Evolutionary conservation across 2,329 filamentous ascomycete genomes (phyloP), one percentile per base, ranked within the genome.

Genomic region (Aspergillus quadrilineatus): DNA sequence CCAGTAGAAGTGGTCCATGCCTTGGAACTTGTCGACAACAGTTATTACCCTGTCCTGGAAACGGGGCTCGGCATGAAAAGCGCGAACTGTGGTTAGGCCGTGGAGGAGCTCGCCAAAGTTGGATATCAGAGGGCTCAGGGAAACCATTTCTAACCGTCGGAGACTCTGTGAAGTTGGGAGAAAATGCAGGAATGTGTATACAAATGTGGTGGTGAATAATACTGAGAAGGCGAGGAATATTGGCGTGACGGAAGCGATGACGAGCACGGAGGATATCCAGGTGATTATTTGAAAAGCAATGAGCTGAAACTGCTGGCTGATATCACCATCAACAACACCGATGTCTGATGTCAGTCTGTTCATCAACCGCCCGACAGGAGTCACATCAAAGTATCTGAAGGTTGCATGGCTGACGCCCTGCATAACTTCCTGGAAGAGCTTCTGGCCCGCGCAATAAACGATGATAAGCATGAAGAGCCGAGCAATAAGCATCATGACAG

Each of bases 1-100:
- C 89, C 92, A 96, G 75, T 95, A 96, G 75, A 96, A 96, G 71
- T 97, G 92, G 66, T 97, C 92, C 82, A 96, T 94, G 69, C 91
- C 91, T 71, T 96, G 92, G 69, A 96, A 96, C 15, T 86, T 86
- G 67, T 96, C 92, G 0, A 92, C 91, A 0, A 92, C 91, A 2
- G 82, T 78, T 34, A 97, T 87, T 51, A 95, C 90, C 50, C 87
- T 83, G 60, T 86, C 83, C 67, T 95, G 90, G 67, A 96, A 96
- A 51, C 89, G 86, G 4, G 82, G 77, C 64, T 96, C 88, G 0
- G 88, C 90, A 48, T 83, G 85, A 69, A 95, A 93, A 0, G 92
- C 91, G 43, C 90, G 85, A 22, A 97, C 91, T 0, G 92, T 96
- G 0, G 89, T 91, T 7, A 97, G 77, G 0, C 92, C 92, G 58